These are phyloP conservation scores for Cladophialophora immunda DNA, from an alignment of 2,329 filamentous ascomycete genomes.

Conservation along the genomic window DNA sequence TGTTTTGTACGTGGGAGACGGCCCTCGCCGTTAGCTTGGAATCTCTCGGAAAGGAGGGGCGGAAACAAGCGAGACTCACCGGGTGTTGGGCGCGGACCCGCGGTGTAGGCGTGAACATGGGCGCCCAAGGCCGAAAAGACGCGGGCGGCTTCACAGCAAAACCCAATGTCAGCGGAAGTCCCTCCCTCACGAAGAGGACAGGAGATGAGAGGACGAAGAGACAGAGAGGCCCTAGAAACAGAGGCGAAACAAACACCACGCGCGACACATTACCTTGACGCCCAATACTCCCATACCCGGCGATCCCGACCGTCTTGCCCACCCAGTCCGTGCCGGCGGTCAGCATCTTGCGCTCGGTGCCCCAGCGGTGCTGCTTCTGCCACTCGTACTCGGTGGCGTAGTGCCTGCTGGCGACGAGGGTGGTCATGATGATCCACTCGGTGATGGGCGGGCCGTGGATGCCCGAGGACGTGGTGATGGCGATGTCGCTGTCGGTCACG, in stretches of 20 bases:
- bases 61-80: not conserved
- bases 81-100: conserved; percentile 71
- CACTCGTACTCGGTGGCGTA: conserved; percentile 64
- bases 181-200: not conserved
- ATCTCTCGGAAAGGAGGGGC: not conserved
- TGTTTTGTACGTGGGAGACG: not conserved
- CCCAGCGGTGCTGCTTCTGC: conserved; percentile 67
- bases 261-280: conserved; percentile 68
- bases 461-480: conserved; percentile 63
- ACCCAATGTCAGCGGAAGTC: not conserved
- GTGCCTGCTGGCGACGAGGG: conserved; percentile 64
- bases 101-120: conserved; percentile 78
- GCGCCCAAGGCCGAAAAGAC: conserved; percentile 73
- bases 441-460: conserved; percentile 71
- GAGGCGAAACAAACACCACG: no score
- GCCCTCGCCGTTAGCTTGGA: not conserved
- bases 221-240: no score
- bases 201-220: not conserved
- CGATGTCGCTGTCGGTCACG: conserved; percentile 61
- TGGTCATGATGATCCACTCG: conserved; percentile 72
- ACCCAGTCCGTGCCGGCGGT: conserved; percentile 60
- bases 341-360: conserved; percentile 43
- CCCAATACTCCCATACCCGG: conserved; percentile 71
- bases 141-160: conserved; percentile 54
- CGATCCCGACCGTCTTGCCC: conserved; percentile 64